These are phyloP conservation scores for Eutreptiella sp. DNA, from an alignment of 208 protist genomes.

Conservation along the genomic window DNA sequence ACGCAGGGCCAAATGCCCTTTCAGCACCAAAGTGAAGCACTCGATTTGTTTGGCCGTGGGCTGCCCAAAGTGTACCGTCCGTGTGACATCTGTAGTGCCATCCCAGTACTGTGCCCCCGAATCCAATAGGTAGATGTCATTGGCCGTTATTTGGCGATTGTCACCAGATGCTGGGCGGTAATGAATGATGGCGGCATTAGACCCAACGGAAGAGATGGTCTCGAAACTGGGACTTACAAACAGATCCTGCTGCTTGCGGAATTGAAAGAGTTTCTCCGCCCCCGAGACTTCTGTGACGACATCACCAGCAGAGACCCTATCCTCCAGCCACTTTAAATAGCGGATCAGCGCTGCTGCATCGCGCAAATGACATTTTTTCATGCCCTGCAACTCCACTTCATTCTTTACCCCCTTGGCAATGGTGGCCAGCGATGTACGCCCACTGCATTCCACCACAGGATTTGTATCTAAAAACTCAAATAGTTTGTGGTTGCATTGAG, in stretches of 20 bases:
- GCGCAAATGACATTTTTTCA: conserved; percentile 79
- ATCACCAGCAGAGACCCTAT: conserved; percentile 33
- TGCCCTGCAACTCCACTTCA: conserved; percentile 73
- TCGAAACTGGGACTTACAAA: conserved; percentile 83
- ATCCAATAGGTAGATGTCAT: conserved; percentile 85
- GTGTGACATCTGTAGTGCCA: conserved; percentile 93
- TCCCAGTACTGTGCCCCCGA: conserved; percentile 88
- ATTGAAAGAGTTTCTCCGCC: conserved; percentile 60
- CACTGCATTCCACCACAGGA: too few relatives aligned
- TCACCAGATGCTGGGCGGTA: conserved; percentile 64
- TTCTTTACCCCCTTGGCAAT: conserved; percentile 83
- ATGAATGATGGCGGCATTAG: conserved; percentile 90
- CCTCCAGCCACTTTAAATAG: conserved; percentile 80
- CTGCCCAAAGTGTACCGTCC: conserved; percentile 82
- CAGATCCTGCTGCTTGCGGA: conserved; percentile 55
- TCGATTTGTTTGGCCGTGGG: conserved; percentile 53
- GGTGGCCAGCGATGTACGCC: too few relatives aligned
- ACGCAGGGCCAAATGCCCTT: conserved; percentile 83
- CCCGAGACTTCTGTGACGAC: conserved; percentile 70
- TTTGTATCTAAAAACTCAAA: conserved; percentile 26
- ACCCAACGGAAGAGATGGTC: conserved; percentile 77
- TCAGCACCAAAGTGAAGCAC: conserved; percentile 89
- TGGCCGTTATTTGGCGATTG: conserved; percentile 47
- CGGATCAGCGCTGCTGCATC: conserved; percentile 81
- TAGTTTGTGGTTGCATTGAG: conserved; percentile 29